phyloP scores from a whole-genome alignment of 116 monocot genomes.

The Dioscorea cayenensis region DNA sequence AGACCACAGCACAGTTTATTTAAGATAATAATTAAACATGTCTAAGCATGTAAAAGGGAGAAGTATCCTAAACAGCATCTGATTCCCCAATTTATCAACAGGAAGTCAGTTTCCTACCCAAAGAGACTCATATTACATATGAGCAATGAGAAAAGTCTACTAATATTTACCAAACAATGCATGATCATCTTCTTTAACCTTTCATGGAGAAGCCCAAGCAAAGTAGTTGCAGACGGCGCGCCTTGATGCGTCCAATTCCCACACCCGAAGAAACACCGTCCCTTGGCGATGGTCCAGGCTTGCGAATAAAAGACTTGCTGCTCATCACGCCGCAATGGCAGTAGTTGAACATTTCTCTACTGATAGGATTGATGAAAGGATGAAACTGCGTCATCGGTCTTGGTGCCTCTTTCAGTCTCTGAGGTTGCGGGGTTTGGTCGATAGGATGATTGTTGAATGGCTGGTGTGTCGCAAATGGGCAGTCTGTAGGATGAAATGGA shows the following conservation, averaged over 20 bases:
- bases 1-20: neutral
- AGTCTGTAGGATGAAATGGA: slow-evolving; percentile 17
- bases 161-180: neutral
- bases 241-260: slow-evolving; percentile 63
- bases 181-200: neutral
- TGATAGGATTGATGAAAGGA: slow-evolving; percentile 8
- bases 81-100: neutral
- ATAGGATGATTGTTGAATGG: neutral
- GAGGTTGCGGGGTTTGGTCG: neutral
- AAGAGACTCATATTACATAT: neutral
- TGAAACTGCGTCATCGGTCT: slow-evolving; percentile 16
- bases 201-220: slow-evolving; percentile 54
- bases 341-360: slow-evolving; percentile 27
- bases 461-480: neutral
- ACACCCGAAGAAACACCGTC: slow-evolving; percentile 70
- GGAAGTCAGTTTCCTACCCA: slow-evolving; percentile 9
- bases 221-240: slow-evolving; percentile 68
- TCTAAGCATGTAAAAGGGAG: neutral
- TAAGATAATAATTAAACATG: neutral
- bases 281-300: slow-evolving; percentile 71
- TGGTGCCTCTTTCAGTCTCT: slow-evolving; percentile 16
- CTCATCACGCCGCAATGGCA: slow-evolving; percentile 79
- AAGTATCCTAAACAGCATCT: slow-evolving; percentile 5
- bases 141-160: neutral
- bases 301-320: slow-evolving; percentile 46